Percentiles rank a stretch among this genome's conserved stretches.
Conservation (phyloP, 805 yeast species). For the Saturnispora halmiae region DNA sequence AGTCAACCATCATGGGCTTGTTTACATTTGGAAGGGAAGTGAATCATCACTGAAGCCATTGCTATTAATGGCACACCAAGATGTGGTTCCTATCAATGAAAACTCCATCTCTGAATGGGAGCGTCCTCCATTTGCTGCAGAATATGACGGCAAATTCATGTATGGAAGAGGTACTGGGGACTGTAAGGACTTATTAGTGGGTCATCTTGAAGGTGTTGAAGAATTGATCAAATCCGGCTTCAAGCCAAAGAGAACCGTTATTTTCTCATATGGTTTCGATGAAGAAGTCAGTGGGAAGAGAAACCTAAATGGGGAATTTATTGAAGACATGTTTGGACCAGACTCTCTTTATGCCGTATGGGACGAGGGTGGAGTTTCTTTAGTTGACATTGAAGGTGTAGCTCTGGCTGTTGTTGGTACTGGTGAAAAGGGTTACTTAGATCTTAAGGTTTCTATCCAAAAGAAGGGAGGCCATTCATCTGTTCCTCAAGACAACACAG, state of each 20-base stretch:
- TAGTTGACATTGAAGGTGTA: slow-evolving; percentile 32
- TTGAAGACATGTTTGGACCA: slow-evolving; percentile 33
- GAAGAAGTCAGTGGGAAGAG: slow-evolving; percentile 37
- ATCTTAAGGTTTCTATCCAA: slow-evolving; percentile 32
- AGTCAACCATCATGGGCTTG: slow-evolving; percentile 37
- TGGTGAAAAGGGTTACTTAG: slow-evolving; percentile 40
- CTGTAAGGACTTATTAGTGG: slow-evolving; percentile 37
- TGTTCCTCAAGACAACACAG: slow-evolving; percentile 40
- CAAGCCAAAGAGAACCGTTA: slow-evolving; percentile 35
- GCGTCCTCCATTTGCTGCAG: slow-evolving; percentile 31
- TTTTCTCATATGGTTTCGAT: slow-evolving; percentile 43
- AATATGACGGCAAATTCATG: slow-evolving; percentile 30
- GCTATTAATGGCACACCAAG: slow-evolving; percentile 42
- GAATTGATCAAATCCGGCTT: slow-evolving; percentile 28
- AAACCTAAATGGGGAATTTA: slow-evolving; percentile 29
- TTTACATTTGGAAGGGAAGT: slow-evolving; percentile 38
- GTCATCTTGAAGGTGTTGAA: slow-evolving; percentile 29
- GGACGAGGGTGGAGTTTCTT: slow-evolving; percentile 35
- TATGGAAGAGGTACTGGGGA: slow-evolving; percentile 37
- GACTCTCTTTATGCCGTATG: slow-evolving; percentile 36
- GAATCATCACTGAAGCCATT: slow-evolving; percentile 33
- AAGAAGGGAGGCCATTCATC: slow-evolving; percentile 47
- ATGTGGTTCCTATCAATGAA: slow-evolving; percentile 41
- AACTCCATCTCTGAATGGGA: slow-evolving; percentile 33
- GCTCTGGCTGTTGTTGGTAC: slow-evolving; percentile 38